Evolutionary conservation across 1,284 basidiomycete species (phyloP).

Genomic region (Pseudozyma thailandica): DNA sequence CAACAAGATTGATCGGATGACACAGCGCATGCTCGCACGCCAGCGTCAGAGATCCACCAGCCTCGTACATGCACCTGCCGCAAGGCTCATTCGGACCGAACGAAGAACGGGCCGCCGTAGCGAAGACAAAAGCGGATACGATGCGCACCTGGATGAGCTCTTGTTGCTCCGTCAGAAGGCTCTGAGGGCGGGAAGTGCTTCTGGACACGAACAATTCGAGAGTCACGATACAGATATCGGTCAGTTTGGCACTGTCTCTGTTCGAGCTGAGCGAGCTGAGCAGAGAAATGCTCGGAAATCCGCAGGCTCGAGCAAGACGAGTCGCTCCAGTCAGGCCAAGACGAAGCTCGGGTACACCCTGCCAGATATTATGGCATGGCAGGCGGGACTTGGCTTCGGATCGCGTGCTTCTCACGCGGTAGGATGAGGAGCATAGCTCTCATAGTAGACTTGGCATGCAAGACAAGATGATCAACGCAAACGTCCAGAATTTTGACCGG

Average conservation of each 20-base stretch:
- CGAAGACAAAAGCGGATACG: constrained; percentile 12
- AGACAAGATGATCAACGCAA: too few relatives aligned
- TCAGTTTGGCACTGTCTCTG: constrained; percentile 2
- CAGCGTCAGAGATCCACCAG: too few relatives aligned
- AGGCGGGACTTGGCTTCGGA: constrained; percentile 20
- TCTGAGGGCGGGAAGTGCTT: constrained; percentile 6
- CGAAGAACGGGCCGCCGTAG: constrained; percentile 2
- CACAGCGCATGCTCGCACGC: too few relatives aligned
- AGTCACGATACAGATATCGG: constrained; percentile 1
- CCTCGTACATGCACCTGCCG: too few relatives aligned
- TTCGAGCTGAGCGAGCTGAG: neutral
- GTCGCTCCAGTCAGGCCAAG: constrained; percentile 3
- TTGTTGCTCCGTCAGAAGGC: constrained; percentile 22
- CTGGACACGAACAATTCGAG: constrained; percentile 6
- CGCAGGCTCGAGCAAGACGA: constrained; percentile 4
- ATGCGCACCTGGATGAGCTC: constrained; percentile 25
- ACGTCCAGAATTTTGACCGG: too few relatives aligned
- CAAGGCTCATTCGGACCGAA: neutral
- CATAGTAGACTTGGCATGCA: too few relatives aligned
- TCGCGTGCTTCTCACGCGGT: neutral
- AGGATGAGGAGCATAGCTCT: neutral
- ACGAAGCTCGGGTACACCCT: constrained; percentile 27
- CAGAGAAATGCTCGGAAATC: constrained; percentile 5
- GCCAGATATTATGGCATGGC: constrained; percentile 42
- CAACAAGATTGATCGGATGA: too few relatives aligned